Percentiles rank a stretch among this genome's conserved stretches.
phyloP scores from a whole-genome alignment of 108 stramenopile genomes.

The Nannochloropsis salina region DNA sequence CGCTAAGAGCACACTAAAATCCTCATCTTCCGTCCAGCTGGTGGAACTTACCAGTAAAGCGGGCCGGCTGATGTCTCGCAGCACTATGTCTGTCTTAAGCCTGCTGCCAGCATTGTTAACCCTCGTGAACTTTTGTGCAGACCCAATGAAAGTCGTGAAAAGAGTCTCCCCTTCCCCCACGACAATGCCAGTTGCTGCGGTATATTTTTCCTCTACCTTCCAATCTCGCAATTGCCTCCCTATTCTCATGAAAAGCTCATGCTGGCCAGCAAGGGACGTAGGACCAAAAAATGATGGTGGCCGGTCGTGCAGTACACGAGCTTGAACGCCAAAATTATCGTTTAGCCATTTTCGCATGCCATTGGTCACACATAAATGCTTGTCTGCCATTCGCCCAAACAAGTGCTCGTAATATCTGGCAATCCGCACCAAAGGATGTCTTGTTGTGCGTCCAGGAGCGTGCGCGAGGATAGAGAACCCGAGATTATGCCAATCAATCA shows the following conservation, averaged over 20 bases:
- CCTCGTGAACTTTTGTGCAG: neutral
- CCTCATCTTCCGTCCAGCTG: slow-evolving; percentile 97
- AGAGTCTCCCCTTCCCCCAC: slow-evolving; percentile 26
- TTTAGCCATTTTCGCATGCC: slow-evolving; percentile 77
- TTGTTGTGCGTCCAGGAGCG: neutral
- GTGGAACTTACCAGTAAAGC: slow-evolving; percentile 82
- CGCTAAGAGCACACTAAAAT: slow-evolving; percentile 82
- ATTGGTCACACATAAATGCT: slow-evolving; percentile 80
- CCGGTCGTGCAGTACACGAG: slow-evolving; percentile 73
- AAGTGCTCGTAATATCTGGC: slow-evolving; percentile 56
- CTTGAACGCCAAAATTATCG: slow-evolving; percentile 58
- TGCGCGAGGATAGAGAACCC: slow-evolving; percentile 83
- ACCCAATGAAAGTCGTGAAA: slow-evolving; percentile 30
- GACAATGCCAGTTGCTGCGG: neutral
- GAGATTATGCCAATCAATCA: slow-evolving; percentile 92
- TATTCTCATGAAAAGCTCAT: slow-evolving; percentile 60
- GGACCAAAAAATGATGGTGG: slow-evolving; percentile 77
- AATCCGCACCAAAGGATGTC: slow-evolving; percentile 43
- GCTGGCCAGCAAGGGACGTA: slow-evolving; percentile 60
- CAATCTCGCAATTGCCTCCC: slow-evolving; percentile 18
- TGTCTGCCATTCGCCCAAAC: slow-evolving; percentile 68
- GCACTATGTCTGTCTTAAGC: neutral
- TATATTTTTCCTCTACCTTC: slow-evolving; percentile 17
- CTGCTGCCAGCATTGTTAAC: no score
- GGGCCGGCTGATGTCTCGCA: slow-evolving; percentile 58